Base-by-base conservation (phyloP, 768 basidiomycete genomes). In the Fomitopsis pulvina region DNA sequence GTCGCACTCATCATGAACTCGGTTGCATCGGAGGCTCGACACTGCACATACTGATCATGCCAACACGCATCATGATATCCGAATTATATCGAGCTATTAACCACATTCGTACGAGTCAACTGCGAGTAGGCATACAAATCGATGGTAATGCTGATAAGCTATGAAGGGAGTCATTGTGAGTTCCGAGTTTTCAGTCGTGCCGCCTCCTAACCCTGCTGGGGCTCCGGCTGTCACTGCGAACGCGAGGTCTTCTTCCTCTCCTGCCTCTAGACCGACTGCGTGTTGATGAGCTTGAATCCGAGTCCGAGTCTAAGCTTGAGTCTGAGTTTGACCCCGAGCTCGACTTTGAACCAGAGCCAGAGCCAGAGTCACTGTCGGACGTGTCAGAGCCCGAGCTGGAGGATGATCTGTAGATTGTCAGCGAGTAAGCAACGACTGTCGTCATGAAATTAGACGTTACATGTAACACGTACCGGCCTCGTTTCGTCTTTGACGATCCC, bases 1-100 rank as follows among this genome's bases (percentile, higher is more conserved):
- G 90, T 96, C 45, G 90, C 91, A 7, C 75, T 96, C 26, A 87
- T 96, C 41, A 87, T 96, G 81, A 92, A 96, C 68, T 87, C 91
- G 9, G 77, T 73, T 62, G 85, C 83, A 0, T 74, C 76, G 10
- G 71, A 73, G 21, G 60, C 60, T 18, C 29, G 50, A 20, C 26
- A 38, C 18, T 60, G 59, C 38, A 29, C 28, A 42, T 53, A 37
- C 41, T 21, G 39, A 27, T 51, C 11, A 24, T 27, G 10, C 21
- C 28, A 9, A 2, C 25, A 24, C 40, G 20, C 26, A 22, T 10
- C 26, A 21, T 42, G 21, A 27, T 27, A 42, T 42, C 41, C 41
- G 26, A 22, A 42, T 21, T 42, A 24, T 12, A 22, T 12, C 20
- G 25, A 42, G 25, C 22, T 24, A 42, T 42, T 4, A 42, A 7